Conservation (phyloP, 2,329 filamentous ascomycete genomes). For the Dactylellina haptotyla region DNA sequence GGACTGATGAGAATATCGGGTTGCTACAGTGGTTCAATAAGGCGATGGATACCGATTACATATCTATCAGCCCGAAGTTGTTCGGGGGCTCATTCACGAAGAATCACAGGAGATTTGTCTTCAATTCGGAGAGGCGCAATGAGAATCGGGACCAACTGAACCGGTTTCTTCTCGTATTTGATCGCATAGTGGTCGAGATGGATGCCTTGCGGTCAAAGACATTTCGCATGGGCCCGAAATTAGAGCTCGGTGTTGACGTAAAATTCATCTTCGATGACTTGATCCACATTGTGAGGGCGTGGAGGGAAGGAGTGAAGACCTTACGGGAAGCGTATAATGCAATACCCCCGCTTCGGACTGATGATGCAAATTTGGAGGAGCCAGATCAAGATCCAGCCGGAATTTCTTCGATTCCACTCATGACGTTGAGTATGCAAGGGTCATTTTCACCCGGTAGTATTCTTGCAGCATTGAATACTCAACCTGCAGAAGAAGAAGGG, state of each 20-base stretch:
- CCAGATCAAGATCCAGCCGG: not conserved
- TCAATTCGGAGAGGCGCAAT: not conserved
- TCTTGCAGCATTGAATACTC: not conserved
- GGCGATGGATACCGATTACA: not conserved
- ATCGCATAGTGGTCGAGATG: not conserved
- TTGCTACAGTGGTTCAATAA: constrained; percentile 17
- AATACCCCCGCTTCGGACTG: constrained; percentile 20
- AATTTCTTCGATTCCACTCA: not conserved
- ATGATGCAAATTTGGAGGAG: constrained; percentile 10
- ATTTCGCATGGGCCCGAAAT: constrained; percentile 18
- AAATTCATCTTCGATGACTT: constrained; percentile 21
- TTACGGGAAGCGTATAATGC: constrained; percentile 19
- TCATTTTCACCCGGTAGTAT: not conserved
- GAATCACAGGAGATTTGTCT: not conserved
- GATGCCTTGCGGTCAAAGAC: not conserved
- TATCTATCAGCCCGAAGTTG: constrained; percentile 5
- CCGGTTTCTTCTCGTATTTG: not conserved
- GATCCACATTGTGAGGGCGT: not conserved
- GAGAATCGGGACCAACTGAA: constrained; percentile 1
- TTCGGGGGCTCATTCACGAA: constrained; percentile 18
- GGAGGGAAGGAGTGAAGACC: constrained; percentile 8
- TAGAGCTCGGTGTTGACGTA: constrained; percentile 14
- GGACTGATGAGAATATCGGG: constrained; percentile 25
- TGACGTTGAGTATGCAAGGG: not conserved
- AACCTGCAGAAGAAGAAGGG: not conserved